Evolutionary conservation across 139 green algal genomes (phyloP).

Genomic region (Coccomyxa sp.): DNA sequence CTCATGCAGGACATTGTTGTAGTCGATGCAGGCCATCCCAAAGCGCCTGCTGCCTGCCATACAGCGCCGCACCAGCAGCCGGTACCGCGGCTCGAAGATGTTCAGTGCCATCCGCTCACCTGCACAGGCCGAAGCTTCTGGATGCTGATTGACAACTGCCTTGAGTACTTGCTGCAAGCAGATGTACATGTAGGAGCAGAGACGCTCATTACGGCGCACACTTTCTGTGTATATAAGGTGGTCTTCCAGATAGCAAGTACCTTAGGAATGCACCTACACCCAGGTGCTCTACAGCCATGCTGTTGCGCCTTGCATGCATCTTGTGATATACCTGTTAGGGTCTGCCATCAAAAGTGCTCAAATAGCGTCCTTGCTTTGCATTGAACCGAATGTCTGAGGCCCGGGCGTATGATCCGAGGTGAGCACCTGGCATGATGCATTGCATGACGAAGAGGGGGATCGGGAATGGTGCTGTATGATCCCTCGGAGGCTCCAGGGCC

Average conservation of each 20-base stretch:
- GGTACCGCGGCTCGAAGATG: conserved; percentile 94
- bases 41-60: conserved; percentile 73
- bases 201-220: background rate
- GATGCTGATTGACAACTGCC: background rate
- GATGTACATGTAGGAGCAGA: background rate
- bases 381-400: background rate
- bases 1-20: conserved; percentile 23
- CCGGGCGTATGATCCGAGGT: background rate
- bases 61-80: conserved; percentile 79
- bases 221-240: background rate
- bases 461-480: conserved; percentile 8
- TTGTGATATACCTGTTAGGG: background rate
- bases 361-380: too few relatives aligned
- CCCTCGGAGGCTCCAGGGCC: background rate
- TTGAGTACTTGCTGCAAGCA: background rate
- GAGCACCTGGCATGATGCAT: conserved; percentile 62
- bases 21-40: conserved; percentile 61
- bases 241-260: too few relatives aligned
- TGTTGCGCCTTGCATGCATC: background rate
- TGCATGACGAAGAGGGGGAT: conserved; percentile 93
- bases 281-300: background rate
- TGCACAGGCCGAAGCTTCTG: too few relatives aligned
- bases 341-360: background rate
- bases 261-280: background rate
- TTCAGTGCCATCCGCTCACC: conserved; percentile 85